Percentiles rank a stretch among this genome's conserved stretches.
These are phyloP conservation scores for Pseudogymnoascus sp. DNA, from an alignment of 2,329 filamentous ascomycete genomes.

Conservation along the genomic window DNA sequence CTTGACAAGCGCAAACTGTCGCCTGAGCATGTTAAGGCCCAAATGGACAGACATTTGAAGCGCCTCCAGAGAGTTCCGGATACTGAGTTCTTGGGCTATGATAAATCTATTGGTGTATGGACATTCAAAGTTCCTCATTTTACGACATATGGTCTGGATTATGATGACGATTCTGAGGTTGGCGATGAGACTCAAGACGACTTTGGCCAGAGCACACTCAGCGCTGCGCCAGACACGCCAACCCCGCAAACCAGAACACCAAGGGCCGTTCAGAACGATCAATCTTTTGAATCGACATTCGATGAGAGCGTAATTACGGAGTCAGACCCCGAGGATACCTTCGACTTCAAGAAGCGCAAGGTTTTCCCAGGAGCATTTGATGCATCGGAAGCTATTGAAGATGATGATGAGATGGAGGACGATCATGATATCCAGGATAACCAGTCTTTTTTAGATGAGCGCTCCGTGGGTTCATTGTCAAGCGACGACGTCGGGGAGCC, in stretches of 20 bases:
- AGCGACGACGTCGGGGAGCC: slow-evolving; percentile 43
- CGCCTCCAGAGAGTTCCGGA: slow-evolving; percentile 70
- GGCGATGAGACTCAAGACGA: slow-evolving; percentile 39
- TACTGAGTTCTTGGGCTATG: slow-evolving; percentile 76
- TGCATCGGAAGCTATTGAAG: slow-evolving; percentile 44
- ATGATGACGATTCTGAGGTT: slow-evolving; percentile 54
- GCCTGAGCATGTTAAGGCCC: slow-evolving; percentile 52
- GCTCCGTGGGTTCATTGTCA: slow-evolving; percentile 74
- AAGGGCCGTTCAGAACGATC: slow-evolving; percentile 17
- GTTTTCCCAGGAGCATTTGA: slow-evolving; percentile 76
- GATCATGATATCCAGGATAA: slow-evolving; percentile 30
- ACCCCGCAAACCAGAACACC: slow-evolving; percentile 30
- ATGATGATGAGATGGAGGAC: slow-evolving; percentile 43
- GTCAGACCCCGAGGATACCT: slow-evolving; percentile 28
- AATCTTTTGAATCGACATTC: slow-evolving; percentile 30
- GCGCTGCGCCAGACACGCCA: slow-evolving; percentile 34
- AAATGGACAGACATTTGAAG: slow-evolving; percentile 72
- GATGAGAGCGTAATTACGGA: slow-evolving; percentile 25
- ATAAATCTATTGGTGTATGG: slow-evolving; percentile 76
- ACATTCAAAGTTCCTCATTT: slow-evolving; percentile 91
- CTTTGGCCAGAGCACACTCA: slow-evolving; percentile 41
- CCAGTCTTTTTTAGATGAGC: slow-evolving; percentile 87
- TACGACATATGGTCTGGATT: slow-evolving; percentile 86
- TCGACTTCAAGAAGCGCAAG: slow-evolving; percentile 28
- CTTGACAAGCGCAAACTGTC: slow-evolving; percentile 45